A percentile compares a stretch with the other conserved stretches of the same genome.
Evolutionary conservation across 345 rosid genomes (phyloP).

Genomic region (Boechera divaricarpa): DNA sequence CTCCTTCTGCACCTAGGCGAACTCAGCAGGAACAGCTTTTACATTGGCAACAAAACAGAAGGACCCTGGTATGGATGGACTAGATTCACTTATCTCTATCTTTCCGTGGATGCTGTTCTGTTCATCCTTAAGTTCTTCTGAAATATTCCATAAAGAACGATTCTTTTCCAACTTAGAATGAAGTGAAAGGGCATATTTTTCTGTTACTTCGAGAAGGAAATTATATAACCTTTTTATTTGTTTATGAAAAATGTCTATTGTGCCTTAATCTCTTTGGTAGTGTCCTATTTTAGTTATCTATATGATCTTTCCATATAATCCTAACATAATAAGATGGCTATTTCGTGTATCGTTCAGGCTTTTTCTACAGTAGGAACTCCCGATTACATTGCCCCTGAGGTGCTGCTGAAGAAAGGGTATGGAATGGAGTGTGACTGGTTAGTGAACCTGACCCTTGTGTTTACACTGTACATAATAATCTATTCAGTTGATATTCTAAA

Average conservation of each 20-base stretch:
- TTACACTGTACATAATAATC: conserved; percentile 3
- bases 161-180: conserved; percentile 18
- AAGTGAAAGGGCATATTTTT: background rate
- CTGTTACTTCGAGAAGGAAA: conserved; percentile 19
- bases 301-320: background rate
- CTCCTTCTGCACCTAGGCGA: conserved; percentile 62
- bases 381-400: conserved; percentile 59
- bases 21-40: conserved; percentile 72
- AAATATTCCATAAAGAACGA: background rate
- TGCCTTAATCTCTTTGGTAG: conserved; percentile 7
- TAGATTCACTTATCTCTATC: conserved; percentile 24
- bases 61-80: conserved; percentile 62
- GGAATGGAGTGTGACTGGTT: conserved; percentile 61
- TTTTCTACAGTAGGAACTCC: conserved; percentile 60
- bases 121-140: conserved; percentile 12
- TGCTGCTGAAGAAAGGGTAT: conserved; percentile 56
- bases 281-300: background rate
- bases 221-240: conserved; percentile 5
- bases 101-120: conserved; percentile 7
- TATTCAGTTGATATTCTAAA: conserved; percentile 32
- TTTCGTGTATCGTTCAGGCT: conserved; percentile 44
- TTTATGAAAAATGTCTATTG: background rate
- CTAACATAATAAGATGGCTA: conserved; percentile 19
- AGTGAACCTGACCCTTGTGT: conserved; percentile 36
- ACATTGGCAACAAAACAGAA: conserved; percentile 77